These are phyloP conservation scores for Globisporangium heterothallicum DNA, from an alignment of 352 stramenopile genomes.

Conservation along the genomic window DNA sequence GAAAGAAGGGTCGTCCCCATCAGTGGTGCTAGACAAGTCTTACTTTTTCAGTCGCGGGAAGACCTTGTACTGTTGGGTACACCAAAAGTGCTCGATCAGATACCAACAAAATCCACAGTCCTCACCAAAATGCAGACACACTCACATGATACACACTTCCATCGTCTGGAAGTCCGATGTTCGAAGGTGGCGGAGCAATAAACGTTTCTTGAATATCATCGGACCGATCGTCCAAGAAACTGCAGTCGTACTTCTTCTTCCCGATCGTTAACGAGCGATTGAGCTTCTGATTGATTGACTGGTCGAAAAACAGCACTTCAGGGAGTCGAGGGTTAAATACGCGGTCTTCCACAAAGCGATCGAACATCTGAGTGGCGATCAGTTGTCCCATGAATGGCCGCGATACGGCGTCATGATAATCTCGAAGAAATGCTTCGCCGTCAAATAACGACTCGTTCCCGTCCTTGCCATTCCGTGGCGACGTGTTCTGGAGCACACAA, in stretches of 20 bases:
- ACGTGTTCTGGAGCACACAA: slow-evolving; percentile 21
- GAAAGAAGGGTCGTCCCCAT: not conserved
- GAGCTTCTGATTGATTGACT: slow-evolving; percentile 84
- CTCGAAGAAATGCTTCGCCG: slow-evolving; percentile 55
- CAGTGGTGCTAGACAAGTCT: slow-evolving; percentile 1
- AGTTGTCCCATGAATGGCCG: slow-evolving; percentile 58
- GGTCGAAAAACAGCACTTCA: slow-evolving; percentile 81
- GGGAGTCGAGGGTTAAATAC: slow-evolving; percentile 54
- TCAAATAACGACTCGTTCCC: slow-evolving; percentile 55
- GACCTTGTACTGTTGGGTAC: slow-evolving; percentile 81
- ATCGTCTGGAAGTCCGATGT: slow-evolving; percentile 73
- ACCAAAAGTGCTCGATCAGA: too few species aligned
- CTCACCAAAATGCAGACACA: slow-evolving; percentile 4
- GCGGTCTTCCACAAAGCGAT: slow-evolving; percentile 79
- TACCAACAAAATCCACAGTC: not conserved
- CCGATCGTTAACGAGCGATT: slow-evolving; percentile 68
- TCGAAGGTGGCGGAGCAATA: slow-evolving; percentile 72
- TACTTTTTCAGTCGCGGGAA: slow-evolving; percentile 83
- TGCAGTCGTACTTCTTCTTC: slow-evolving; percentile 83
- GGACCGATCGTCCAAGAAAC: slow-evolving; percentile 68
- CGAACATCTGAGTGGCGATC: slow-evolving; percentile 78
- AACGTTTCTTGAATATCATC: slow-evolving; percentile 82
- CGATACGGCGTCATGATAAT: slow-evolving; percentile 56
- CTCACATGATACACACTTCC: slow-evolving; percentile 70
- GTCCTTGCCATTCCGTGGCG: slow-evolving; percentile 14